Evolutionary conservation across 257 asterid genomes (phyloP).

Genomic region (Dorcoceras hygrometricum): DNA sequence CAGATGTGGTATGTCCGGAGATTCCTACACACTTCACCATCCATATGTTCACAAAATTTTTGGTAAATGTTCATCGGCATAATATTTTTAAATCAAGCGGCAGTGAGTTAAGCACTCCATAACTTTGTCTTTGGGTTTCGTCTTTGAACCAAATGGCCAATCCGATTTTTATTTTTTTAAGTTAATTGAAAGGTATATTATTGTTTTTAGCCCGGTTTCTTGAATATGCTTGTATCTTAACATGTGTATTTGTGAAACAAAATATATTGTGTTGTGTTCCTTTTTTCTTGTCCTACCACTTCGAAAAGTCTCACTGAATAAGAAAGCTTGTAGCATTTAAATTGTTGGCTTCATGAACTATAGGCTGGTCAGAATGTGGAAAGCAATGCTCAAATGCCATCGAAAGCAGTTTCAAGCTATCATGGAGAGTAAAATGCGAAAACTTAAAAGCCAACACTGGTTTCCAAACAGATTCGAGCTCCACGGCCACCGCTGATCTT

Average conservation of each 20-base stretch:
- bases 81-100: neutral
- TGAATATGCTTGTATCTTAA: neutral
- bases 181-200: no score
- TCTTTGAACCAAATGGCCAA: no score
- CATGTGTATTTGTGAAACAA: neutral
- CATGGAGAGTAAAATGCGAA: constrained; percentile 79
- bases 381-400: constrained; percentile 88
- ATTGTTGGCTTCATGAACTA: neutral
- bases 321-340: neutral
- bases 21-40: neutral
- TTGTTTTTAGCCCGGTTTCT: neutral
- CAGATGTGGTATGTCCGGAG: neutral
- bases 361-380: constrained; percentile 94
- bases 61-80: neutral
- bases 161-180: neutral
- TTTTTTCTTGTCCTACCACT: neutral
- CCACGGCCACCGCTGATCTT: constrained; percentile 68
- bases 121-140: no score
- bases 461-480: constrained; percentile 48
- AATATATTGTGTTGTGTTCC: neutral
- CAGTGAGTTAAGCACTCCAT: neutral
- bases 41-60: neutral
- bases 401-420: constrained; percentile 92
- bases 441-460: constrained; percentile 65
- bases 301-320: neutral